Percentiles rank a stretch among this genome's conserved stretches.
phyloP scores from a whole-genome alignment of 2,329 filamentous ascomycete species.

The Sclerotinia spermophila region DNA sequence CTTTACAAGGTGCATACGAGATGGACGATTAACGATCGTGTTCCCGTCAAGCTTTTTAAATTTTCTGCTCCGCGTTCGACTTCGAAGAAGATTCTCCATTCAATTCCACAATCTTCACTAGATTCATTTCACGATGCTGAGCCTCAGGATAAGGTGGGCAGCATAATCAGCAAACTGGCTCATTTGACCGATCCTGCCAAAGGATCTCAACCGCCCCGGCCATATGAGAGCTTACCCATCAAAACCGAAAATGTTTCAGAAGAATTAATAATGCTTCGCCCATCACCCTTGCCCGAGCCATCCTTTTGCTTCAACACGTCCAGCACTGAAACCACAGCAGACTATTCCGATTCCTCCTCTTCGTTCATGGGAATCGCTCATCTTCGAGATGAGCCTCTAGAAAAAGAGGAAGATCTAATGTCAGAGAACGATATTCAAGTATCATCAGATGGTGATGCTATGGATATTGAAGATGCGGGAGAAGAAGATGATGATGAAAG shows the following conservation, averaged over 20 bases:
- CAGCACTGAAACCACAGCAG: not conserved
- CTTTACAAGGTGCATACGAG: conserved; percentile 47
- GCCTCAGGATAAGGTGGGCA: conserved; percentile 2
- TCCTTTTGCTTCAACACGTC: not conserved
- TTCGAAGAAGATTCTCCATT: conserved; percentile 23
- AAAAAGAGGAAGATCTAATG: not conserved
- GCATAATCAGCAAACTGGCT: conserved; percentile 16
- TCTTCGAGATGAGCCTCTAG: conserved; percentile 3
- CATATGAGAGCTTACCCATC: not conserved
- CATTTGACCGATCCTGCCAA: conserved; percentile 10
- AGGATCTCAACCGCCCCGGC: not conserved
- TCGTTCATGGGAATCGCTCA: not conserved
- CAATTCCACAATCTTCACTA: conserved; percentile 24
- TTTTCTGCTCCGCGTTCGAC: conserved; percentile 20
- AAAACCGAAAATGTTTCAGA: conserved; percentile 1
- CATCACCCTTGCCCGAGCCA: conserved; percentile 16
- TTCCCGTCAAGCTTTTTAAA: conserved; percentile 20
- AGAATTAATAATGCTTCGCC: not conserved
- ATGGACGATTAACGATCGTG: conserved; percentile 15
- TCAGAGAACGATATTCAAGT: conserved; percentile 7
- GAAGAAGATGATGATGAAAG: conserved; percentile 15
- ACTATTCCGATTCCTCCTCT: not conserved
- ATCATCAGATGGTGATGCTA: not conserved
- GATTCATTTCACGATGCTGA: conserved; percentile 21
- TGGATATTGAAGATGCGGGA: not conserved